phyloP scores from a whole-genome alignment of 345 rosid species.

The Sonneratia caseolaris region DNA sequence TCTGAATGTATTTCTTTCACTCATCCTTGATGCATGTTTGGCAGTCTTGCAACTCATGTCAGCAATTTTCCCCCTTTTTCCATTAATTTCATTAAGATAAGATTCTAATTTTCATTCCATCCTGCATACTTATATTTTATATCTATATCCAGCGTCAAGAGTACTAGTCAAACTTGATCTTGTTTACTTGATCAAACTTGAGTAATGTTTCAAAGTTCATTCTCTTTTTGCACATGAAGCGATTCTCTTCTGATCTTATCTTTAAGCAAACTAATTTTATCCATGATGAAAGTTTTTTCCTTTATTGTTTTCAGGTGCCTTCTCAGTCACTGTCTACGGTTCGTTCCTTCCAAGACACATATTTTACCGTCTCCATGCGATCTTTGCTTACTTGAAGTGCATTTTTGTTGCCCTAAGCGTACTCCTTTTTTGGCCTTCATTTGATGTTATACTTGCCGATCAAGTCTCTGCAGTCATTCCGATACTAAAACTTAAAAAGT shows the following conservation, averaged over 20 bases:
- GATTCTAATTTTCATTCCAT: not conserved
- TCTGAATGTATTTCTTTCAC: not conserved
- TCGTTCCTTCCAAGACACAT: conserved; percentile 73
- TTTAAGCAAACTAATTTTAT: not conserved
- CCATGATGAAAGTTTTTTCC: not conserved
- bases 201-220: not conserved
- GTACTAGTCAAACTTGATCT: not conserved
- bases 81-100: not conserved
- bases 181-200: not conserved
- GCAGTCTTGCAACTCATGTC: not conserved
- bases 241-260: not conserved
- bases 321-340: conserved; percentile 71
- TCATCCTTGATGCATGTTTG: not conserved
- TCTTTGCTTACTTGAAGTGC: conserved; percentile 80
- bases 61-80: not conserved
- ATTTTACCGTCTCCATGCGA: conserved; percentile 73
- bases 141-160: not conserved
- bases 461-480: conserved; percentile 87
- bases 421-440: conserved; percentile 63
- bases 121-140: not conserved
- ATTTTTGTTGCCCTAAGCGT: conserved; percentile 69
- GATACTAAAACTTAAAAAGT: conserved; percentile 52
- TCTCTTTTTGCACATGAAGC: not conserved
- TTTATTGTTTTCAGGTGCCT: conserved; percentile 40
- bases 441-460: conserved; percentile 66